These are phyloP conservation scores for Hypoxylon crocopeplum DNA, from an alignment of 495 filamentous ascomycete species.

Conservation along the genomic window DNA sequence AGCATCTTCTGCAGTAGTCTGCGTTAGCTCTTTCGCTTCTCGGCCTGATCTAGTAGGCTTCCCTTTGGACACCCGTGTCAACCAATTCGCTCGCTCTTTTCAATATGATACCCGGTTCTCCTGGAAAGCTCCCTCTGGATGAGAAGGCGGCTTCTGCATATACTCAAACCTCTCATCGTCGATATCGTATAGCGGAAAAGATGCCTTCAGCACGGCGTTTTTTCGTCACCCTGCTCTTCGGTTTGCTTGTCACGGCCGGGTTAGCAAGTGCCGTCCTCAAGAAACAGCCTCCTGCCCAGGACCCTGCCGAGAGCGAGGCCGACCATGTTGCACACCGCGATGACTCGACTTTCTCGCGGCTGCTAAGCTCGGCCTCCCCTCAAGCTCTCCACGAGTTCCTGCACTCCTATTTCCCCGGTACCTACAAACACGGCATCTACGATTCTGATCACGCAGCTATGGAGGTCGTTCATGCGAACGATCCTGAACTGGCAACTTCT, in stretches of 20 bases:
- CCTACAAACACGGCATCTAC: constrained; percentile 47
- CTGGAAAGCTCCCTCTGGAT: constrained; percentile 7
- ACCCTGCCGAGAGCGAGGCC: constrained; percentile 9
- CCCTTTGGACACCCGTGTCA: constrained; percentile 12
- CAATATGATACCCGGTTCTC: constrained; percentile 20
- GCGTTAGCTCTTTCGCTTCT: constrained; percentile 30
- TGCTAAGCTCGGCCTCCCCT: constrained; percentile 46
- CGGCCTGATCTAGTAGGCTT: constrained; percentile 15
- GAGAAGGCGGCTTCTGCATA: constrained; percentile 13
- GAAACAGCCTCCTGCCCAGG: constrained; percentile 14
- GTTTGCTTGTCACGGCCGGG: constrained; percentile 40
- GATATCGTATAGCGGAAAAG: constrained; percentile 31
- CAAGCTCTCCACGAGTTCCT: constrained; percentile 48
- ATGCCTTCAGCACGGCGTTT: constrained; percentile 36
- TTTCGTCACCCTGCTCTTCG: constrained; percentile 38
- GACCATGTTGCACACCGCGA: constrained; percentile 22
- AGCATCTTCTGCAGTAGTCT: constrained; percentile 34
- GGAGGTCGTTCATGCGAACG: constrained; percentile 40
- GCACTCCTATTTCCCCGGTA: constrained; percentile 46
- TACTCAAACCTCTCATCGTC: constrained; percentile 8
- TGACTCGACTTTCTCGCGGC: constrained; percentile 41
- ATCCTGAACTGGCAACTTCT: constrained; percentile 43
- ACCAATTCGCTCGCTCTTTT: constrained; percentile 8
- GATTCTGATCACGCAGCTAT: constrained; percentile 44
- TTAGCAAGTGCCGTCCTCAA: constrained; percentile 41